Evolutionary conservation across 2,329 filamentous ascomycete species (phyloP).

Genomic region (Cadophora gregata): DNA sequence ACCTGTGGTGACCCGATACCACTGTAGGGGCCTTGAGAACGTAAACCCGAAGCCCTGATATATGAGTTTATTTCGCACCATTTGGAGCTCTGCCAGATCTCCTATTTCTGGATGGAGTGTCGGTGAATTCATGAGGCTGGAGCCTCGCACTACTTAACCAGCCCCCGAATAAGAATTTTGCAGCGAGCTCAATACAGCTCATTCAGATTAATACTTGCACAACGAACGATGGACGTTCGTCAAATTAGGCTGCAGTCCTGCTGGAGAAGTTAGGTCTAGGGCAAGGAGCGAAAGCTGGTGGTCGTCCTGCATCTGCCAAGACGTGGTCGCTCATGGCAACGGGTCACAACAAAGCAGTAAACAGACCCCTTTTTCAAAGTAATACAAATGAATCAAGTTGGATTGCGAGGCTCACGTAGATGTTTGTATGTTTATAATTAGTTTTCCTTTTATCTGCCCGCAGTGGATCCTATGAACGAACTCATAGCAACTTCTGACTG

Average conservation of each 20-base stretch:
- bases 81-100: no score
- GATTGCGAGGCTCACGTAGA: background rate
- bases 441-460: background rate
- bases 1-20: background rate
- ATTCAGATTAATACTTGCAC: no score
- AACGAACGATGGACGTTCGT: no score
- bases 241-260: background rate
- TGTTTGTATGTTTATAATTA: background rate
- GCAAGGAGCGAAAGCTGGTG: background rate
- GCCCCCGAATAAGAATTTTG: background rate
- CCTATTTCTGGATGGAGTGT: background rate
- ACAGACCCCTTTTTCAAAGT: background rate
- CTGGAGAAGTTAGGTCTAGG: background rate
- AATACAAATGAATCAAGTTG: background rate
- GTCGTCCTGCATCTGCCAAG: background rate
- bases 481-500: background rate
- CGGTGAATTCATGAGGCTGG: background rate
- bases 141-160: background rate
- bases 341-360: background rate
- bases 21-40: background rate
- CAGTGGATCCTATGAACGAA: background rate
- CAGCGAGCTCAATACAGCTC: background rate
- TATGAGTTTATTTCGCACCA: background rate
- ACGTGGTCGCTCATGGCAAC: background rate
- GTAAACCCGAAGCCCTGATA: background rate